Conservation (phyloP, 768 basidiomycete genomes). For the Candolleomyces eurysporus region DNA sequence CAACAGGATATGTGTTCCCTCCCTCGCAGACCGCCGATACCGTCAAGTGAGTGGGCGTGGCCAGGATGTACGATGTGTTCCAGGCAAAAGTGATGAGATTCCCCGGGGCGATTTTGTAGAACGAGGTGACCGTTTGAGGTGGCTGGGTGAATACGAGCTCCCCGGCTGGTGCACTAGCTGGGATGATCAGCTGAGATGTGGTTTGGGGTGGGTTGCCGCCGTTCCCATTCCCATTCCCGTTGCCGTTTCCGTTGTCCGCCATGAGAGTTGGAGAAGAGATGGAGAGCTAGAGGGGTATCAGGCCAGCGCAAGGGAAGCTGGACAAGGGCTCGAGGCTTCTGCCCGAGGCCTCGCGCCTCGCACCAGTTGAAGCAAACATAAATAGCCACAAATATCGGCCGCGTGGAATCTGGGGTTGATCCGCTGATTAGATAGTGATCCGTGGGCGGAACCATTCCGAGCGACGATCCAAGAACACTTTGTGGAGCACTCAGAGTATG, state of each 20-base stretch:
- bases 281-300: too few relatives aligned
- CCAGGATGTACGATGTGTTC: slow-evolving; percentile 79
- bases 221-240: background rate
- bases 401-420: too few relatives aligned
- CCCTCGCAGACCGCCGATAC: slow-evolving; percentile 82
- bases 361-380: too few relatives aligned
- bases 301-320: too few relatives aligned
- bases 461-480: too few relatives aligned
- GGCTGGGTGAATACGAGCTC: slow-evolving; percentile 77
- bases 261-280: too few relatives aligned
- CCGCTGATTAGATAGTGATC: too few relatives aligned
- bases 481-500: too few relatives aligned
- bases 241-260: background rate
- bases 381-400: too few relatives aligned
- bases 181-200: slow-evolving; percentile 17
- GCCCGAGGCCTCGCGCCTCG: too few relatives aligned
- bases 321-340: too few relatives aligned
- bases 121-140: slow-evolving; percentile 76
- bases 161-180: slow-evolving; percentile 46
- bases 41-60: slow-evolving; percentile 72
- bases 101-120: slow-evolving; percentile 79
- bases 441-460: too few relatives aligned
- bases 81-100: slow-evolving; percentile 85
- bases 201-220: background rate
- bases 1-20: slow-evolving; percentile 88